A percentile compares a stretch with the other conserved stretches of the same genome.
Conservation (phyloP, 192 early-diverging fungal genomes). For the Kickxella alabastrina region DNA sequence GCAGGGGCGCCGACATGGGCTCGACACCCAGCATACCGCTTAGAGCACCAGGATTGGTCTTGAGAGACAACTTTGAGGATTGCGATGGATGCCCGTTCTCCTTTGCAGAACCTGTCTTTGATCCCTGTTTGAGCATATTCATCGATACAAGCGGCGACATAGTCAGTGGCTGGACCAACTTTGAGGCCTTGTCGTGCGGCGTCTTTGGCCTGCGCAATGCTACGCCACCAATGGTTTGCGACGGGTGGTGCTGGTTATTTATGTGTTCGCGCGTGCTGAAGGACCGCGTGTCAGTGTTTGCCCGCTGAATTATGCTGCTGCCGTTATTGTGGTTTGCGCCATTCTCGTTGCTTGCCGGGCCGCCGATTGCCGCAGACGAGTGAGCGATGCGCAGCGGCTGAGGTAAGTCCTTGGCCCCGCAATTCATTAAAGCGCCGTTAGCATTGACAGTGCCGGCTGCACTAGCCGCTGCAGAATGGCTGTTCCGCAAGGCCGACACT, state of each 20-base stretch:
- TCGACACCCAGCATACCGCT: slow-evolving; percentile 11
- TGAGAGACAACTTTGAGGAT: slow-evolving; percentile 18
- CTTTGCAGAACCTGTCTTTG: background rate
- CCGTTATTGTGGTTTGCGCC: slow-evolving; percentile 4
- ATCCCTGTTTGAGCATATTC: background rate
- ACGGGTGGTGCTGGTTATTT: slow-evolving; percentile 6
- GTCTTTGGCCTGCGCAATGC: slow-evolving; percentile 25
- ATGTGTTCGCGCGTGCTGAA: slow-evolving; percentile 12
- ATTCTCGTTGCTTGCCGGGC: background rate
- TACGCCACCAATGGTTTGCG: slow-evolving; percentile 1
- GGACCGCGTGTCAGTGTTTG: slow-evolving; percentile 36
- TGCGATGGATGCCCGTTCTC: slow-evolving; percentile 3
- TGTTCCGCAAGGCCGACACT: slow-evolving; percentile 22
- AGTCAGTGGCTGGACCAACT: background rate
- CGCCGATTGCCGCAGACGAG: slow-evolving; percentile 30
- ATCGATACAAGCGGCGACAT: slow-evolving; percentile 3
- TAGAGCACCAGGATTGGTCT: slow-evolving; percentile 3
- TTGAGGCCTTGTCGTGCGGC: slow-evolving; percentile 2
- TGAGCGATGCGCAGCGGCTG: slow-evolving; percentile 26
- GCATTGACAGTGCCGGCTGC: slow-evolving; percentile 2
- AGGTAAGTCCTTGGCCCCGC: slow-evolving; percentile 19
- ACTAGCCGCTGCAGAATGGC: slow-evolving; percentile 6
- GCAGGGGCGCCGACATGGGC: slow-evolving; percentile 40
- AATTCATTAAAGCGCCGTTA: background rate
- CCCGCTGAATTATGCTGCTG: slow-evolving; percentile 28